Evolutionary conservation across 1,284 basidiomycete species (phyloP), one percentile per base, ranked within the genome.

Genomic region (Sanghuangporus weigelae): DNA sequence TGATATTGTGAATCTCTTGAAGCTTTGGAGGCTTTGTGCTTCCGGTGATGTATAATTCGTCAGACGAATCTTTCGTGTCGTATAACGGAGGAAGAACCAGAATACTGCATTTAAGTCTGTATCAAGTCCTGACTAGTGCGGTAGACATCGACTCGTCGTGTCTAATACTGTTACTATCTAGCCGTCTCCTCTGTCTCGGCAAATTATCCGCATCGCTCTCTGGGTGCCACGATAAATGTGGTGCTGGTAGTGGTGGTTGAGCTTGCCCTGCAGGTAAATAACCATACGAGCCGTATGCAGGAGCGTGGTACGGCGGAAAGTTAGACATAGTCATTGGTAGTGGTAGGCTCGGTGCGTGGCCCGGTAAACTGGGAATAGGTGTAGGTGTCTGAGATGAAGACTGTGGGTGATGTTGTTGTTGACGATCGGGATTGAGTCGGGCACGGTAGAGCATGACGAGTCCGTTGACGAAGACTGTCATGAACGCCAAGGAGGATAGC

Each of bases 391-490:
- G n/a, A 11, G 39, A 12, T 57, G 16, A 46, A 46, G 44, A 46
- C 10, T 56, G 35, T 42, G 58, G 2, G n/a, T 63, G 56, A 16
- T 26, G 21, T 23, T 58, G 59, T 8, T 49, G 26, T 14, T 48
- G 35, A n/a, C 59, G 55, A 48, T 58, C 55, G 39, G 63, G 63
- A 19, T 64, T 59, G 57, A 83, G 80, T 69, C 83, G 81, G 58
- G 88, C 78, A 58, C 90, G 87, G 73, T 90, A 92, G 50, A 91
- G 79, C 50, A 86, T 91, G 58, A 94, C 80, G 44, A 94, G 78
- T 7, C 90, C 81, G 76, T 95, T 95, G 74, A 94, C 85, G 75
- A 95, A 89, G 44, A 92, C 77, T 35, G 92, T 91, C 67, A 94
- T 72, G 75, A 93, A 93, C 16, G 87, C 81, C 58, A 95, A 76